Percentiles rank a stretch among this genome's conserved stretches.
Evolutionary conservation across 1,284 basidiomycete genomes (phyloP).

Genomic region (Anthracocystis panici-leucophaei): DNA sequence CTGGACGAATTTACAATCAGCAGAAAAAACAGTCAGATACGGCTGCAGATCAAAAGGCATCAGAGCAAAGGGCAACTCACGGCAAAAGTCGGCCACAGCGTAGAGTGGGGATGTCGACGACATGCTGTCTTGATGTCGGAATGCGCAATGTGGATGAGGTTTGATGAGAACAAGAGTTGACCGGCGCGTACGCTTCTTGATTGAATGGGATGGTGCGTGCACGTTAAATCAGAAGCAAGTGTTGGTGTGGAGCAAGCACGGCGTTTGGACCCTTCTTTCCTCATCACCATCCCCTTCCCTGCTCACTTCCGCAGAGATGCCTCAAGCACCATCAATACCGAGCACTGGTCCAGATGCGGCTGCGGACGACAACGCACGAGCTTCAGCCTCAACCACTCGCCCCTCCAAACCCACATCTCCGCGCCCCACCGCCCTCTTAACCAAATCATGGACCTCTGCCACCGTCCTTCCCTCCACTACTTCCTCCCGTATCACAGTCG

Average conservation of each 20-base stretch:
- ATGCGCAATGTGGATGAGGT: background rate
- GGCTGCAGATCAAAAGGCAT: background rate
- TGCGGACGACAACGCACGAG: slow-evolving; percentile 8
- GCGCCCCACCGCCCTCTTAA: slow-evolving; percentile 22
- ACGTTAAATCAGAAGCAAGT: slow-evolving; percentile 9
- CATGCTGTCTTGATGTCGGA: background rate
- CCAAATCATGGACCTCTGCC: slow-evolving; percentile 39
- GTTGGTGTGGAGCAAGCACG: slow-evolving; percentile 37
- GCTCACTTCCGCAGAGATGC: slow-evolving; percentile 8
- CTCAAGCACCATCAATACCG: slow-evolving; percentile 11
- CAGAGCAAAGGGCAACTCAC: slow-evolving; percentile 21
- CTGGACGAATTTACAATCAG: slow-evolving; percentile 17
- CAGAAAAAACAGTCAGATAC: background rate
- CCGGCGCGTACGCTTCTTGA: background rate
- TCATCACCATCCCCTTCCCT: slow-evolving; percentile 3
- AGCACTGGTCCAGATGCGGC: background rate
- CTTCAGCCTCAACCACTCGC: slow-evolving; percentile 11
- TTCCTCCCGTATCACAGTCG: slow-evolving; percentile 37
- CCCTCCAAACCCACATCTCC: slow-evolving; percentile 4
- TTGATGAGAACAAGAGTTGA: background rate
- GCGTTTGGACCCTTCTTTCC: slow-evolving; percentile 7
- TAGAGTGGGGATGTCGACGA: slow-evolving; percentile 36
- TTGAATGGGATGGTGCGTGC: slow-evolving; percentile 16
- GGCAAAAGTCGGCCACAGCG: slow-evolving; percentile 61
- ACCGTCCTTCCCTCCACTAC: slow-evolving; percentile 26